A percentile compares a stretch with the other conserved stretches of the same genome.
These are phyloP conservation scores for Trametes coccinea DNA, from an alignment of 768 basidiomycete genomes.

Conservation along the genomic window DNA sequence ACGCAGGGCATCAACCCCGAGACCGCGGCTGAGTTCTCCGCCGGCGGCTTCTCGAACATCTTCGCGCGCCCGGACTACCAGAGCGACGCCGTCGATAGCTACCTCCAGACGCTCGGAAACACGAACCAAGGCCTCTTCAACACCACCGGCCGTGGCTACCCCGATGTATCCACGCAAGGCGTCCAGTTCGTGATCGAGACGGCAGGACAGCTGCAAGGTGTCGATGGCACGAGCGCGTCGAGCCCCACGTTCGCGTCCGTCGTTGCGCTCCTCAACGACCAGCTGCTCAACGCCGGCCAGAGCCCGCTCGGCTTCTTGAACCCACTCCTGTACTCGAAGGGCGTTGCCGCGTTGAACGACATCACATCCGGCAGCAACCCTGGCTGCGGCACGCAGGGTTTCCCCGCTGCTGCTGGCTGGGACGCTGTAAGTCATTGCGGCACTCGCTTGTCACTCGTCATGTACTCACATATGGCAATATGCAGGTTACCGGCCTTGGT, in stretches of 20 bases:
- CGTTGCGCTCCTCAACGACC: slow-evolving; percentile 38
- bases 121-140: slow-evolving; percentile 27
- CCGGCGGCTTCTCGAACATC: slow-evolving; percentile 34
- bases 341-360: slow-evolving; percentile 30
- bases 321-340: slow-evolving; percentile 25
- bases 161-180: slow-evolving; percentile 67
- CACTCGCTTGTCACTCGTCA: not conserved
- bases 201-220: slow-evolving; percentile 23
- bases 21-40: slow-evolving; percentile 28
- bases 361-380: slow-evolving; percentile 30
- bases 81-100: slow-evolving; percentile 21
- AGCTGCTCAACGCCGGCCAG: slow-evolving; percentile 33
- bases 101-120: slow-evolving; percentile 21
- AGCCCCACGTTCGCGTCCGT: slow-evolving; percentile 38
- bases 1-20: slow-evolving; percentile 31
- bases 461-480: not conserved
- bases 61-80: slow-evolving; percentile 31
- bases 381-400: slow-evolving; percentile 35
- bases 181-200: slow-evolving; percentile 44
- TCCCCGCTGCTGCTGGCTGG: slow-evolving; percentile 35
- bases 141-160: slow-evolving; percentile 45
- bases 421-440: slow-evolving; percentile 30
- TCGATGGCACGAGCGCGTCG: slow-evolving; percentile 37
- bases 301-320: slow-evolving; percentile 38
- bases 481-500: slow-evolving; percentile 62